A percentile compares a stretch with the other conserved stretches of the same genome.
These are phyloP conservation scores for Leishmania lainsoni DNA, from an alignment of 208 protist species.

Conservation along the genomic window DNA sequence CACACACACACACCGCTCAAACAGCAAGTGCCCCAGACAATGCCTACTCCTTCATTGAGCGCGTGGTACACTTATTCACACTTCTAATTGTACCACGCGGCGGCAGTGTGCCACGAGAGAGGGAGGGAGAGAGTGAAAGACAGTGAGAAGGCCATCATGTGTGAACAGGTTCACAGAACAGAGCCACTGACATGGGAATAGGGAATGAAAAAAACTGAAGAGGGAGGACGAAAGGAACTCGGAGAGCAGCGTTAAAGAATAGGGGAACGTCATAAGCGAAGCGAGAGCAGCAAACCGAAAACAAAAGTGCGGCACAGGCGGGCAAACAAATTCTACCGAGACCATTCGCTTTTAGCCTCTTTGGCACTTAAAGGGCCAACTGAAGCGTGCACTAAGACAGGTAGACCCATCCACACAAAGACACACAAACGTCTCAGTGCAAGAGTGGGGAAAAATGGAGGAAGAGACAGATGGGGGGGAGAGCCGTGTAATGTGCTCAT, in stretches of 20 bases:
- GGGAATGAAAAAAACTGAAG: neutral
- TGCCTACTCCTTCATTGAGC: neutral
- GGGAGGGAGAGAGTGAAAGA: neutral
- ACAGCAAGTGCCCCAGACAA: neutral
- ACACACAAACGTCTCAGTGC: neutral
- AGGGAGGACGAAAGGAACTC: neutral
- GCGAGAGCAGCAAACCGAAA: neutral
- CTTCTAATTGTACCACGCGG: slow-evolving; percentile 1
- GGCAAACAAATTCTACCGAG: neutral
- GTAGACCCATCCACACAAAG: neutral
- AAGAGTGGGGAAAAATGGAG: neutral
- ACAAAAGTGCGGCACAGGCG: neutral
- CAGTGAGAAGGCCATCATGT: neutral
- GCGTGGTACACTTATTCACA: neutral
- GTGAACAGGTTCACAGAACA: neutral
- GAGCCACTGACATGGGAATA: neutral
- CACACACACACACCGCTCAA: neutral
- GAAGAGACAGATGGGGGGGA: neutral
- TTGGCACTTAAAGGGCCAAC: neutral
- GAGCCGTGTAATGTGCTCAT: neutral
- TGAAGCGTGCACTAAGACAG: no score
- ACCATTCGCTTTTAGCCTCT: neutral
- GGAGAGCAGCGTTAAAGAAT: neutral
- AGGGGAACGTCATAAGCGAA: neutral
- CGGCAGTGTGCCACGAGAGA: neutral